A percentile compares a stretch with the other conserved stretches of the same genome.
Evolutionary conservation across 192 early-diverging fungal genomes (phyloP).

Genomic region (Globomyces pollinis-pini): DNA sequence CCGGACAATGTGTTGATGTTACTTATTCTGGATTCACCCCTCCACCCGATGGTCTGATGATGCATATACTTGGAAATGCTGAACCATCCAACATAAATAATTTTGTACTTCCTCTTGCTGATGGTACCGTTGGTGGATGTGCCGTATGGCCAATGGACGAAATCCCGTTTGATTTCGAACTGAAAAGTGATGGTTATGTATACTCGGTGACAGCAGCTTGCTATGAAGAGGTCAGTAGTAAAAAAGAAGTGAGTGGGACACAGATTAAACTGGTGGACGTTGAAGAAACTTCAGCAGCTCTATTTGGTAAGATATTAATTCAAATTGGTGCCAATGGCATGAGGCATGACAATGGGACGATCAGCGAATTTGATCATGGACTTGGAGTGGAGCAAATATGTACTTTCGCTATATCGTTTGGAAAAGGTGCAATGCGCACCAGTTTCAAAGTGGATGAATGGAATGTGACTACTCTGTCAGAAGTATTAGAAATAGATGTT

Average conservation of each 20-base stretch:
- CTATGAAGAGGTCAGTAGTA: background rate
- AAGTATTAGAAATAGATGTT: background rate
- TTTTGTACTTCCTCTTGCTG: background rate
- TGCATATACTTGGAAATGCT: background rate
- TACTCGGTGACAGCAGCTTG: background rate
- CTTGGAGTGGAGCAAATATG: background rate
- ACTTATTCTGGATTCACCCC: background rate
- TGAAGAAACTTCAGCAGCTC: too few species aligned
- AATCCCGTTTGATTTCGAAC: background rate
- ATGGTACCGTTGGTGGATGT: slow-evolving; percentile 4
- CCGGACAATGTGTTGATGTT: background rate
- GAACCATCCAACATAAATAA: background rate
- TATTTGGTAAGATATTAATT: background rate
- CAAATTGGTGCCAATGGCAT: background rate
- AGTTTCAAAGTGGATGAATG: slow-evolving; percentile 1
- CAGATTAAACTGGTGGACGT: background rate
- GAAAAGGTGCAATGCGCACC: background rate
- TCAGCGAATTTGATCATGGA: background rate
- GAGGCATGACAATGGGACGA: too few species aligned
- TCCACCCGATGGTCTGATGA: background rate
- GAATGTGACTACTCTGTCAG: background rate
- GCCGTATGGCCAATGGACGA: background rate
- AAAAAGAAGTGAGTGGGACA: background rate
- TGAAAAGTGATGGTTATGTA: background rate
- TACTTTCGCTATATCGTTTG: slow-evolving; percentile 2